A percentile compares a stretch with the other conserved stretches of the same genome.
phyloP scores from a whole-genome alignment of 2,329 filamentous ascomycete species.

The Arthrobotrys conoides region DNA sequence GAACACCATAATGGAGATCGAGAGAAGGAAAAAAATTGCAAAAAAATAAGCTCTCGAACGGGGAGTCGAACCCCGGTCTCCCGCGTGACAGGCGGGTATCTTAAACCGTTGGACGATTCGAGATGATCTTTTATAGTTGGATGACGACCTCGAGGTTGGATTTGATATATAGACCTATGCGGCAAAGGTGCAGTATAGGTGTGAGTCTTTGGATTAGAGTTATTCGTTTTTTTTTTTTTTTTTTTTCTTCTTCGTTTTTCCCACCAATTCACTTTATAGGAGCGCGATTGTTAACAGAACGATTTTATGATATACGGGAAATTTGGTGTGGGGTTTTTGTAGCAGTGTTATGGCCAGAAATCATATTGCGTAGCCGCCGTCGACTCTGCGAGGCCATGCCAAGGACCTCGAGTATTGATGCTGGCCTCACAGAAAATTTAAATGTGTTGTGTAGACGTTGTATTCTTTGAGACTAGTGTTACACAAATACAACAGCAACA shows the following conservation, averaged over 20 bases:
- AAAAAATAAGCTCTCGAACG: constrained; percentile 59
- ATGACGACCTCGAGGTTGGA: neutral
- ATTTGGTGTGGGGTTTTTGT: too few relatives aligned
- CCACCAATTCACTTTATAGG: too few relatives aligned
- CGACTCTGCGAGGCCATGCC: too few relatives aligned
- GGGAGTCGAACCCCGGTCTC: constrained; percentile 61
- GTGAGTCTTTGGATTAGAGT: too few relatives aligned
- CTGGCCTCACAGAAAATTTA: neutral
- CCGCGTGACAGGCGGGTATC: constrained; percentile 61
- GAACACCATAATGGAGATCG: neutral
- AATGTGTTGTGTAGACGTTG: constrained; percentile 18
- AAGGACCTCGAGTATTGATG: too few relatives aligned
- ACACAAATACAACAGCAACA: constrained; percentile 11
- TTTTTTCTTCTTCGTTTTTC: too few relatives aligned
- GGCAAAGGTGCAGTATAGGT: too few relatives aligned
- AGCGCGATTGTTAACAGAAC: too few relatives aligned
- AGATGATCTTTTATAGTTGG: constrained; percentile 45
- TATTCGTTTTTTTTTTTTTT: too few relatives aligned
- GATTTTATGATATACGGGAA: too few relatives aligned
- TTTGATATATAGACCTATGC: neutral
- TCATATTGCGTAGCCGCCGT: too few relatives aligned
- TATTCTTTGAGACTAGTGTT: constrained; percentile 9
- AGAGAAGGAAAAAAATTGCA: constrained; percentile 7
- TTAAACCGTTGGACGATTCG: constrained; percentile 60
- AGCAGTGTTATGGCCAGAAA: too few relatives aligned